phyloP scores from a whole-genome alignment of 2,329 filamentous ascomycete species.

The Seiridium cupressi region DNA sequence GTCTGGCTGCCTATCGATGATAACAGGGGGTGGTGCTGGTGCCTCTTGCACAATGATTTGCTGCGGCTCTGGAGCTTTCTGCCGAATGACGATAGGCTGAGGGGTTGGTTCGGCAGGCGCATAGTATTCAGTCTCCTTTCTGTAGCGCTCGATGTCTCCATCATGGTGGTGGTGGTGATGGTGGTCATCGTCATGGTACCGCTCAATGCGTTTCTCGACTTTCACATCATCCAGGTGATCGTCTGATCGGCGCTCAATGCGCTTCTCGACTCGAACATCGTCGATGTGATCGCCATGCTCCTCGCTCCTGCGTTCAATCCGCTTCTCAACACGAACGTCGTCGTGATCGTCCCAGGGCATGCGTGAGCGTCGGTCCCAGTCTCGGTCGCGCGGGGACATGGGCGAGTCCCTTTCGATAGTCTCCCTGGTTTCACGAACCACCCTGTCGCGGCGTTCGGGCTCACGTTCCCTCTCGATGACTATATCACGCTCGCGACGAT shows the following conservation, averaged over 20 bases:
- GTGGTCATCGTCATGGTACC: conserved; percentile 18
- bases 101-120: conserved; percentile 46
- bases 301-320: conserved; percentile 31
- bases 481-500: conserved; percentile 8
- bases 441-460: conserved; percentile 29
- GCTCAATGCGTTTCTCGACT: conserved; percentile 27
- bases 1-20: conserved; percentile 42
- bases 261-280: conserved; percentile 46
- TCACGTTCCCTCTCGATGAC: conserved; percentile 14
- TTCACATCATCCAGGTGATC: conserved; percentile 27
- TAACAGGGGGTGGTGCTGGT: conserved; percentile 48
- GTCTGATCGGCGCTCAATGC: conserved; percentile 24
- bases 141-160: conserved; percentile 56
- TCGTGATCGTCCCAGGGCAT: conserved; percentile 31
- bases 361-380: conserved; percentile 42
- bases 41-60: conserved; percentile 62
- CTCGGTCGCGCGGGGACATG: conserved; percentile 33
- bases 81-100: conserved; percentile 55
- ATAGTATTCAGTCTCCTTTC: conserved; percentile 63
- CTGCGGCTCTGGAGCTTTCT: conserved; percentile 53
- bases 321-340: conserved; percentile 41
- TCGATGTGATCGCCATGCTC: conserved; percentile 49
- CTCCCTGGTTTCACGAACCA: conserved; percentile 42
- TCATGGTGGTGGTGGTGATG: conserved; percentile 41
- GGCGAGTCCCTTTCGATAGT: conserved; percentile 34